phyloP scores from a whole-genome alignment of 805 yeast species.

The Metschnikowia peoriensis region DNA sequence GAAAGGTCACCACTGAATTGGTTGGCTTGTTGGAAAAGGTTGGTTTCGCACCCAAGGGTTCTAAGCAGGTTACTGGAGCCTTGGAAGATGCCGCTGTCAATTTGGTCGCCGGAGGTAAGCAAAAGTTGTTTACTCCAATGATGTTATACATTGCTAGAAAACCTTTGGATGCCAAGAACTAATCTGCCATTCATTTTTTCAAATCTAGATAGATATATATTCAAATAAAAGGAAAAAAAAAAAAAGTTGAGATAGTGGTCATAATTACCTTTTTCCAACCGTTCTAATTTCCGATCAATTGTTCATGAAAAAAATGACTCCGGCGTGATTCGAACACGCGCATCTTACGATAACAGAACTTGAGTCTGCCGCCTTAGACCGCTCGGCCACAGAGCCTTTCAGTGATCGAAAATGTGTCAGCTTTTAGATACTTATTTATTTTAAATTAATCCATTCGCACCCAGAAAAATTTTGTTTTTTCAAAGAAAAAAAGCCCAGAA shows the following conservation, averaged over 20 bases:
- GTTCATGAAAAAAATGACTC: slow-evolving; percentile 19
- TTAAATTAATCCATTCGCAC: no score
- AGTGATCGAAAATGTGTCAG: background rate
- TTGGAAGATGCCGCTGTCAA: slow-evolving; percentile 96
- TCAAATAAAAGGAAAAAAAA: background rate
- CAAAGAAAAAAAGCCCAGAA: no score
- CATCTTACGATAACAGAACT: no score
- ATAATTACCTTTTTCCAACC: no score
- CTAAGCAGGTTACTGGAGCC: slow-evolving; percentile 81
- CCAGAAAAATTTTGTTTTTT: no score
- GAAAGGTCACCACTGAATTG: slow-evolving; percentile 76
- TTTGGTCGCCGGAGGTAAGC: slow-evolving; percentile 88
- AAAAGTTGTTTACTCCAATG: slow-evolving; percentile 95
- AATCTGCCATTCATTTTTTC: background rate
- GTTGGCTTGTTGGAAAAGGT: slow-evolving; percentile 81
- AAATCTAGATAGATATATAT: background rate
- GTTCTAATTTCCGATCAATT: no score
- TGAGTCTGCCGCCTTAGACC: no score
- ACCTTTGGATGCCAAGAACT: slow-evolving; percentile 45
- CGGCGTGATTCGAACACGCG: slow-evolving; percentile 24
- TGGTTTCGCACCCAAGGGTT: slow-evolving; percentile 92
- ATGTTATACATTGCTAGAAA: slow-evolving; percentile 87
- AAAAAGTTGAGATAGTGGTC: background rate
- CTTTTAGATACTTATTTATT: no score
- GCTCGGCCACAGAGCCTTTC: slow-evolving; percentile 21